Evolutionary conservation across 495 filamentous ascomycete genomes (phyloP).

Genomic region (Usnea hakonensis): DNA sequence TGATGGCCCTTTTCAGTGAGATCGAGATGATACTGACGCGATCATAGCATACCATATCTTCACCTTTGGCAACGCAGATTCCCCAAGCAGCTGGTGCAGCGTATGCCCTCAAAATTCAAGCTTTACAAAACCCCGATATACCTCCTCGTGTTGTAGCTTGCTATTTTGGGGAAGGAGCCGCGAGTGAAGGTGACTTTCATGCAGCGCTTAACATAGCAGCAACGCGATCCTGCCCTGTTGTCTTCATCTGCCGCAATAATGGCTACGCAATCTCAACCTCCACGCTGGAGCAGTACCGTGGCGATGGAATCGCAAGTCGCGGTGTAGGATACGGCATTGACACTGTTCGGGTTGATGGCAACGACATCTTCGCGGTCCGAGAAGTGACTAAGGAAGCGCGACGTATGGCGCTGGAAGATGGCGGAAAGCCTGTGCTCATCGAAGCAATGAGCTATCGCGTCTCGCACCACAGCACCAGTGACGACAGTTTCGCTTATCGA

Average conservation of each 20-base stretch:
- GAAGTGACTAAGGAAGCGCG: conserved; percentile 76
- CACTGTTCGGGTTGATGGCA: conserved; percentile 92
- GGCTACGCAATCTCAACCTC: conserved; percentile 94
- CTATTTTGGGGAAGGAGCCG: conserved; percentile 98
- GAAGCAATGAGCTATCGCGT: conserved; percentile 99
- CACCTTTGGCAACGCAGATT: conserved; percentile 87
- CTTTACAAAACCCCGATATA: conserved; percentile 58
- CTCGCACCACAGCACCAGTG: conserved; percentile 93
- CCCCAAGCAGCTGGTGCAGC: conserved; percentile 91
- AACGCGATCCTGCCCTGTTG: conserved; percentile 78
- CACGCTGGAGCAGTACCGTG: conserved; percentile 91
- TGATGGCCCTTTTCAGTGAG: conserved; percentile 21
- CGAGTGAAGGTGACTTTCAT: conserved; percentile 96
- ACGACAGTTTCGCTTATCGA: conserved; percentile 95
- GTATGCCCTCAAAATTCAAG: conserved; percentile 86
- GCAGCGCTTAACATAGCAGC: conserved; percentile 94
- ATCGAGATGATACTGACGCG: background rate
- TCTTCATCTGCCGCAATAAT: conserved; percentile 97
- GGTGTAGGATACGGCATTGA: conserved; percentile 97
- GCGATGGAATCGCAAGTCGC: conserved; percentile 90
- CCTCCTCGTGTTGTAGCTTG: conserved; percentile 69
- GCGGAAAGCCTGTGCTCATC: conserved; percentile 74
- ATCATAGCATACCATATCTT: conserved; percentile 80
- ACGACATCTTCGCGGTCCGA: conserved; percentile 91
- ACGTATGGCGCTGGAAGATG: conserved; percentile 65